phyloP scores from a whole-genome alignment of 75 land plant genomes.

The Cunninghamia lanceolata region DNA sequence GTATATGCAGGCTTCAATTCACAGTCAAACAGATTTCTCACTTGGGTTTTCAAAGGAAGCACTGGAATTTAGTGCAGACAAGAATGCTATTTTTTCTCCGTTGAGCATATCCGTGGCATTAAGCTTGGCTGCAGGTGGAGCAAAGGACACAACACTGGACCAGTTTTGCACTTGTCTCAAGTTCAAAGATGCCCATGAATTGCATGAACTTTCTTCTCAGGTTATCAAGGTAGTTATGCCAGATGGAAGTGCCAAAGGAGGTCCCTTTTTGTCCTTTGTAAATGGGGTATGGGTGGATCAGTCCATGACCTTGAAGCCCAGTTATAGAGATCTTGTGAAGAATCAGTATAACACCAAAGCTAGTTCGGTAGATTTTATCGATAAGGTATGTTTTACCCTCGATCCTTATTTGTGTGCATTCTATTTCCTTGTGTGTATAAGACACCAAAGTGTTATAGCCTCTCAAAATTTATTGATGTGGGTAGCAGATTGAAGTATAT shows the following conservation, averaged over 20 bases:
- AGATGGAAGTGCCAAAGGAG: slow-evolving; percentile 58
- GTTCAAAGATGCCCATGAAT: slow-evolving; percentile 29
- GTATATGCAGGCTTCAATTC: slow-evolving; percentile 3
- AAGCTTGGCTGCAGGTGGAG: slow-evolving; percentile 67
- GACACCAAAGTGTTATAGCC: background rate
- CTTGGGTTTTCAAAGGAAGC: background rate
- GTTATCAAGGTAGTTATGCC: slow-evolving; percentile 44
- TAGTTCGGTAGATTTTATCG: slow-evolving; percentile 56
- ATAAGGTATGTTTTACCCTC: slow-evolving; percentile 44
- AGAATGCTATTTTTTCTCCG: slow-evolving; percentile 79
- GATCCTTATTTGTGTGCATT: background rate
- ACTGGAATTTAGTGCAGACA: background rate
- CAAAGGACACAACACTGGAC: slow-evolving; percentile 62
- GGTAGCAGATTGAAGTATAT: background rate
- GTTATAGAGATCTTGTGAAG: slow-evolving; percentile 54
- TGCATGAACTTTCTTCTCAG: slow-evolving; percentile 54
- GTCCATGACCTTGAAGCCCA: slow-evolving; percentile 39
- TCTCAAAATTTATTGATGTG: background rate
- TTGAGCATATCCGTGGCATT: slow-evolving; percentile 58
- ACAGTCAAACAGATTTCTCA: slow-evolving; percentile 2
- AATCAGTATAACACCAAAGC: slow-evolving; percentile 50
- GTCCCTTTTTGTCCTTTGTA: slow-evolving; percentile 58
- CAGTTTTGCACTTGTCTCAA: slow-evolving; percentile 57
- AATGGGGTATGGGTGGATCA: slow-evolving; percentile 83
- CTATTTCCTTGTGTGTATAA: background rate